Base-by-base conservation (phyloP, 768 basidiomycete species). In the Collybiopsis confluens region DNA sequence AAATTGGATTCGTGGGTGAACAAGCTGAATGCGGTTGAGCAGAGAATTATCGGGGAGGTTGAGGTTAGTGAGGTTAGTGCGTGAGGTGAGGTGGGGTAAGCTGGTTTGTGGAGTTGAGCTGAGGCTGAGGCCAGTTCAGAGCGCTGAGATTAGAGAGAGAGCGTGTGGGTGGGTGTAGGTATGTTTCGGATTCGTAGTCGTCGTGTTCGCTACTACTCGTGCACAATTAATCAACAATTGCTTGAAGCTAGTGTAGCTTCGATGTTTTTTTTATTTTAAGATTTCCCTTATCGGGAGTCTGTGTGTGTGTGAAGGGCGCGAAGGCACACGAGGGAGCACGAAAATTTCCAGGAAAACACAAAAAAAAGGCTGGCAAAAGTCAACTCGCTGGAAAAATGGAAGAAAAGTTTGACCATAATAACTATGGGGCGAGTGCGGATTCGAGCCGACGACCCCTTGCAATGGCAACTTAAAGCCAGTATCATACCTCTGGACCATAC, bases 1-100 rank as follows among this genome's bases (percentile, higher is more conserved):
- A 74, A 91, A 50, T 69, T 98, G 59, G 81, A 80, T 1, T 75
- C 72, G 42, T 97, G 95, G 94, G 83, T 86, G 30, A 74, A 80
- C 42, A 85, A 86, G 69, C 73, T 97, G 64, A 83, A 84, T 51
- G 71, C 71, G 28, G 90, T 93, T 1, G 90, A 91, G 61, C 75
- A 83, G 60, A 73, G 85, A 58, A 85, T 90, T 58, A 86, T 77
- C 4, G 76, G 78, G 0, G 76, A 80, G 28, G 42, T 53, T 28
- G 27, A 43, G 23, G 23, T 27, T n/a, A n/a, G n/a, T n/a, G n/a
- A n/a, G n/a, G n/a, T n/a, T 45, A 30, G 23, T 36, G 41, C 52
- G 18, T 53, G 23, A 52, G 18, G 42, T 41, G n/a, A 41, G n/a
- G 7, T 2, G n/a, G 7, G 20, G 18, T 18, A 21, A 7, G 42